Evolutionary conservation across 768 basidiomycete genomes (phyloP).

Genomic region (Fomitopsis pulvina): DNA sequence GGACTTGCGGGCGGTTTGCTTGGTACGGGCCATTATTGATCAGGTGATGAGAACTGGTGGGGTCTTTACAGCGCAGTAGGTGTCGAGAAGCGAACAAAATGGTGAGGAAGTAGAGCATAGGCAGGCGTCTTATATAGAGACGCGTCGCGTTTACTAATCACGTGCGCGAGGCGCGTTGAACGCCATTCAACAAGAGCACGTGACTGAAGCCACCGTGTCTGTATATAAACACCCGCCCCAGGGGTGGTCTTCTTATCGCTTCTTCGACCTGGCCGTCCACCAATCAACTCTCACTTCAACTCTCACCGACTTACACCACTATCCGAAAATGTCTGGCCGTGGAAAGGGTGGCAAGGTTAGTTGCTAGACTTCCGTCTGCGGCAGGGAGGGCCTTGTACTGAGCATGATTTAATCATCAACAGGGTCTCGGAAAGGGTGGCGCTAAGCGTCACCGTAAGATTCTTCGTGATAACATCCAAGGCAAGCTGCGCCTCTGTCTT

Average conservation of each 20-base stretch:
- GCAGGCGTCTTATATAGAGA: slow-evolving; percentile 15
- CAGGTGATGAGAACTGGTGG: slow-evolving; percentile 3
- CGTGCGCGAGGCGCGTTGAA: slow-evolving; percentile 19
- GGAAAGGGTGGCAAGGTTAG: slow-evolving; percentile 72
- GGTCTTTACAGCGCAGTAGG: not conserved
- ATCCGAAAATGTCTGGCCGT: slow-evolving; percentile 60
- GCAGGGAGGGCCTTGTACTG: not conserved
- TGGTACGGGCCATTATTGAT: slow-evolving; percentile 59
- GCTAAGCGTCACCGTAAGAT: slow-evolving; percentile 79
- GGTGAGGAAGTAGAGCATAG: not conserved
- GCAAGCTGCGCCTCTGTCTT: slow-evolving; percentile 26
- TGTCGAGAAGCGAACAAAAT: not conserved
- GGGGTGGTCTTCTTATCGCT: slow-evolving; percentile 3
- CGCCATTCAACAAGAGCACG: slow-evolving; percentile 21
- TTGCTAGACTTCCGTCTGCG: not conserved
- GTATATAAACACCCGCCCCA: slow-evolving; percentile 17
- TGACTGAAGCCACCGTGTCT: slow-evolving; percentile 6
- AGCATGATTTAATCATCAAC: not conserved
- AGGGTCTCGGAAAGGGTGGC: slow-evolving; percentile 77
- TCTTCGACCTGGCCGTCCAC: slow-evolving; percentile 2
- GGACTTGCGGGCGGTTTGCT: slow-evolving; percentile 74
- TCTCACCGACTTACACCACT: slow-evolving; percentile 8
- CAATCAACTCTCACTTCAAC: not conserved
- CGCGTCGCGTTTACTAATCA: slow-evolving; percentile 15
- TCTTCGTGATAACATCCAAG: slow-evolving; percentile 79